Conservation (phyloP, 1,284 basidiomycete species). For the Trichosporon faecale region DNA sequence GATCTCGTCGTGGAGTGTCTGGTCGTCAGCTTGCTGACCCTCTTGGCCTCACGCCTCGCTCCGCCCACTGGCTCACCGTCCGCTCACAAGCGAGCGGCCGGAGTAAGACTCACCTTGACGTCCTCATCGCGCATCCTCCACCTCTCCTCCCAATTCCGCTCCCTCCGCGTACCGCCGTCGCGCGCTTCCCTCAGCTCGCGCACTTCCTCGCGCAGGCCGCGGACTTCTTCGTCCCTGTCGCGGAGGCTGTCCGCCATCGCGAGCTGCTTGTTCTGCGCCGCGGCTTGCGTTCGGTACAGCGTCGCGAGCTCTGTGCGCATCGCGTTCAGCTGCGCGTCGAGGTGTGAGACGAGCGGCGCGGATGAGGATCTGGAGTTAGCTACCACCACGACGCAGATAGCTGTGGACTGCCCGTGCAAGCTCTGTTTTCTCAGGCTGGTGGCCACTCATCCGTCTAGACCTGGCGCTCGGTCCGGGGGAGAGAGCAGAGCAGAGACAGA, state of each 20-base stretch:
- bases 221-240: slow-evolving; percentile 82
- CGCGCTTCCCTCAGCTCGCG: slow-evolving; percentile 76
- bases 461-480: no score
- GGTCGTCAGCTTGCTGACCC: background rate
- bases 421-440: background rate
- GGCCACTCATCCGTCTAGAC: background rate
- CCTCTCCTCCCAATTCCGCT: slow-evolving; percentile 70
- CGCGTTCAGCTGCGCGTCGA: slow-evolving; percentile 87
- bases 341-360: slow-evolving; percentile 68
- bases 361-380: slow-evolving; percentile 12
- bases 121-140: slow-evolving; percentile 86
- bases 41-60: background rate
- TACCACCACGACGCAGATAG: background rate
- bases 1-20: slow-evolving; percentile 94
- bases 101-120: slow-evolving; percentile 68
- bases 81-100: no score
- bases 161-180: slow-evolving; percentile 34
- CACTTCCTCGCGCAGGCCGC: slow-evolving; percentile 78
- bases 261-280: slow-evolving; percentile 81
- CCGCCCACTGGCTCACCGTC: background rate
- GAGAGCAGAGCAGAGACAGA: background rate
- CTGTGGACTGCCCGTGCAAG: no score
- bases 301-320: slow-evolving; percentile 85
- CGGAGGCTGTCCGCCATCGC: slow-evolving; percentile 90
- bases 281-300: slow-evolving; percentile 89